Base-by-base conservation (phyloP, 805 yeast genomes). In the Ogataea corticis region DNA sequence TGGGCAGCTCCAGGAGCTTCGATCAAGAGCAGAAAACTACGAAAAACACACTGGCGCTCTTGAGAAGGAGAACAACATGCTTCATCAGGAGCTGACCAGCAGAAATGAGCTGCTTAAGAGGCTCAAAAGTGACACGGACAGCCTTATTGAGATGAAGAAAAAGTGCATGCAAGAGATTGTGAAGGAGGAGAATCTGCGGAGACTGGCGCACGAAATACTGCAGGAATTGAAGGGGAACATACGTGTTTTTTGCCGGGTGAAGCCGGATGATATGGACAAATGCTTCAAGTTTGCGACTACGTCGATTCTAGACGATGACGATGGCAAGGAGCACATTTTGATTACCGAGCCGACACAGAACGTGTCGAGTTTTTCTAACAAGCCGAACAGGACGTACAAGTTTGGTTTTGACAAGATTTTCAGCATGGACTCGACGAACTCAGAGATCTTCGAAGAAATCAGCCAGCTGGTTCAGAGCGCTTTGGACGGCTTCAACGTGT, bases 141-240 rank as follows among this genome's bases (percentile, higher is more conserved):
- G 50, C n/a, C 62, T 59, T 30, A 49, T 55, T 16, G 46, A 46
- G 9, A 62, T 60, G 28, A 59, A 58, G 11, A 46, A 46, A 14
- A 41, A 48, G 4, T 61, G 68, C 17, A 59, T 67, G 46, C 47
- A 39, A 0, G 50, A 63, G 19, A 52, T 70, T 4, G 41, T 56
- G n/a, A 56, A 57, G 28, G 67, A 67, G 36, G 63, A 61, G 17
- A 49, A 42, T 23, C 48, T 37, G 30, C 71, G 97, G 49, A 69
- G 96, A 9, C 57, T 66, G 12, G 62, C 87, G 1, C 97, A 89
- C 58, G 83, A 87, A 58, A 73, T 72, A 50, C 68, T 92, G 5
- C 97, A 90, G 63, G 96, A 88, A 48, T 63, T 92, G 31, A 87
- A 90, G 63, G 98, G 99, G 1, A 94, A 89, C 57, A 90, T 94